Percentiles rank a stretch among this genome's conserved stretches.
These are phyloP conservation scores for Penicillium atrosanguineum DNA, from an alignment of 495 filamentous ascomycete species.

Conservation along the genomic window DNA sequence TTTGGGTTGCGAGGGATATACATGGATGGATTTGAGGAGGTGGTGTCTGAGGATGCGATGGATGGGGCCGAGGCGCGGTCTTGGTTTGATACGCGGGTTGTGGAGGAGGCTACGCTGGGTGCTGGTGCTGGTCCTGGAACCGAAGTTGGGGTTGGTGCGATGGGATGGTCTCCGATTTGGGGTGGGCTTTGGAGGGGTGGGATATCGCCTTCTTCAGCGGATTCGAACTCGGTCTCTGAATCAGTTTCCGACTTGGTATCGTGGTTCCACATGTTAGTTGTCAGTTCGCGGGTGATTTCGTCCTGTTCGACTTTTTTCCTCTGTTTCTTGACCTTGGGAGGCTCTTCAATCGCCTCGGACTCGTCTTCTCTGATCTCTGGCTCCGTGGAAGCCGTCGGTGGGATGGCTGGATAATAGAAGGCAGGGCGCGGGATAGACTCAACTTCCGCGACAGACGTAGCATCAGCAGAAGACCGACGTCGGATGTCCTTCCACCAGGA, in stretches of 20 bases:
- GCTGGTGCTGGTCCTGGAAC: neutral
- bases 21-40: neutral
- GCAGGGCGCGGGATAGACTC: neutral
- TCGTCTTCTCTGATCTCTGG: no score
- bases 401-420: neutral
- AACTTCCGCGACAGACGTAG: neutral
- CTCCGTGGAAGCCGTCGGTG: neutral
- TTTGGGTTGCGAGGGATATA: neutral
- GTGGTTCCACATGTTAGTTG: neutral
- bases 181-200: neutral
- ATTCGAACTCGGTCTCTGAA: neutral
- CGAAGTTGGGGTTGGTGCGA: neutral
- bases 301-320: neutral
- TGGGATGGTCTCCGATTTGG: neutral
- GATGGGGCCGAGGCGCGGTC: slow-evolving; percentile 4
- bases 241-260: neutral
- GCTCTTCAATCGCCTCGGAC: neutral
- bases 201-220: neutral
- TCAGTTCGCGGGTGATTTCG: neutral
- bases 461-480: neutral
- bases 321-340: neutral
- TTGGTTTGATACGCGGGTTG: neutral
- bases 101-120: neutral
- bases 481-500: neutral
- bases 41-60: slow-evolving; percentile 12